Percentiles rank a stretch among this genome's conserved stretches.
phyloP scores from a whole-genome alignment of 2,329 filamentous ascomycete genomes.

The Stagonosporopsis chrysanthemi region DNA sequence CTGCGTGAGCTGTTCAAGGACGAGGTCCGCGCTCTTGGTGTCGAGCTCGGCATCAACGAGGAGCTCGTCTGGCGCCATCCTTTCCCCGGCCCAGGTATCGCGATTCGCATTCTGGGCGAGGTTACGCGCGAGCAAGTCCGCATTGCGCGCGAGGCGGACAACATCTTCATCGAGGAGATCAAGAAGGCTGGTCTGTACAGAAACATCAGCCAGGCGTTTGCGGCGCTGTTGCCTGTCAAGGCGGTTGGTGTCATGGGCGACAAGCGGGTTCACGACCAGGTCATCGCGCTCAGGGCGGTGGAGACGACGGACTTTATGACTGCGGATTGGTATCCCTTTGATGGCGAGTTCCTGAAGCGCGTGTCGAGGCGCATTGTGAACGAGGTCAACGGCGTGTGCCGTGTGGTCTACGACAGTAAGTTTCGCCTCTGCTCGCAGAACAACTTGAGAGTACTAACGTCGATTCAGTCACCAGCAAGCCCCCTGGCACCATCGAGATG shows the following conservation, averaged over 20 bases:
- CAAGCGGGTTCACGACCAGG: constrained; percentile 70
- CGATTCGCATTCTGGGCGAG: constrained; percentile 82
- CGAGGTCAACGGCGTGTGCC: constrained; percentile 74
- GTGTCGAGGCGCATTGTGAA: constrained; percentile 76
- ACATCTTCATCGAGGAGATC: constrained; percentile 82
- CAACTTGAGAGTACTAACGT: constrained; percentile 22
- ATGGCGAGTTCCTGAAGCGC: constrained; percentile 68
- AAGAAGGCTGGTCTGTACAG: constrained; percentile 74
- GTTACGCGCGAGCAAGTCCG: constrained; percentile 80
- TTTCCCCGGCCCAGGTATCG: constrained; percentile 79
- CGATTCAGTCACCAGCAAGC: constrained; percentile 67
- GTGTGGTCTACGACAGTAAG: constrained; percentile 74
- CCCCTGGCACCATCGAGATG: constrained; percentile 77
- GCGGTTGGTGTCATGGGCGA: constrained; percentile 75
- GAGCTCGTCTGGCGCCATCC: constrained; percentile 82
- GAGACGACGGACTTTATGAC: constrained; percentile 77
- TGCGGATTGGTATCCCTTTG: constrained; percentile 73
- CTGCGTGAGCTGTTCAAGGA: constrained; percentile 85
- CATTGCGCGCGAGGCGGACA: constrained; percentile 78
- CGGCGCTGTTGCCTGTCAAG: constrained; percentile 70
- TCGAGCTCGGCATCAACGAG: constrained; percentile 72
- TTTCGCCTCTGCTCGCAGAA: constrained; percentile 24
- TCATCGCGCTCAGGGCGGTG: constrained; percentile 69
- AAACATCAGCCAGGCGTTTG: constrained; percentile 74
- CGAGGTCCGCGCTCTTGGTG: constrained; percentile 75